Base-by-base conservation (phyloP, 208 protist genomes). In the Leptomonas seymouri region DNA sequence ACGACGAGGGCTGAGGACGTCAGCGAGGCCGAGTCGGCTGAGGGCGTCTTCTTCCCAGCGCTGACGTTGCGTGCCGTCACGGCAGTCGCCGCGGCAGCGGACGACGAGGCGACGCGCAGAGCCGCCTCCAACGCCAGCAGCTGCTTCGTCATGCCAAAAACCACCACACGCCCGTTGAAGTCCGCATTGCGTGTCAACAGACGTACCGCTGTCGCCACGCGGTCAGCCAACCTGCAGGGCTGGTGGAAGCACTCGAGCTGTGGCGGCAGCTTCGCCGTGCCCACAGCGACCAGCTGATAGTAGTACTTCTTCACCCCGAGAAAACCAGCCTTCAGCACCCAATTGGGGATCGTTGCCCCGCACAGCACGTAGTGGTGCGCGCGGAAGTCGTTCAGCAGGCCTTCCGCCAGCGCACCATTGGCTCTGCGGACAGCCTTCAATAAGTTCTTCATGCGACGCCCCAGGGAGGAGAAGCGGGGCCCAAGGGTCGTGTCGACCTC, bases 271-370 rank as follows among this genome's bases (percentile, higher is more conserved):
- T 97, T 97, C 23, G 74, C 80, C 50, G 74, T 86, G 14, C 91
- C 92, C 3, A 89, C 80, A 14, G 76, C 67, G 0, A 97, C 84
- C 48, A 97, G 86, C 63, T 90, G 85, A 76, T 97, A 97, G 82
- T 94, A 93, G 80, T 93, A 97, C 81, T 97, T 97, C 77, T 97
- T 97, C 61, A 92, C 85, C 15, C 92, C 92, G 45, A 97, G 82
- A 69, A 97, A 97, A 11, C 92, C 89, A 4, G 89, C 89, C 69
- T 94, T 94, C 56, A 97, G 59, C 21, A 97, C 92, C 92, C 92
- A 97, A 71, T 97, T 94, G 4, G 92, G 92, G 61, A 97, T 93
- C 14, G 92, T 97, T 3, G 92, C 92, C 1, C 92, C 92, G 73
- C 92, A 97, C 31, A 97, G 81, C 6, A 97, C 86, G 75, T 97